Base-by-base conservation (phyloP, 768 basidiomycete genomes). In the Tylopilus vinaceipallidus region DNA sequence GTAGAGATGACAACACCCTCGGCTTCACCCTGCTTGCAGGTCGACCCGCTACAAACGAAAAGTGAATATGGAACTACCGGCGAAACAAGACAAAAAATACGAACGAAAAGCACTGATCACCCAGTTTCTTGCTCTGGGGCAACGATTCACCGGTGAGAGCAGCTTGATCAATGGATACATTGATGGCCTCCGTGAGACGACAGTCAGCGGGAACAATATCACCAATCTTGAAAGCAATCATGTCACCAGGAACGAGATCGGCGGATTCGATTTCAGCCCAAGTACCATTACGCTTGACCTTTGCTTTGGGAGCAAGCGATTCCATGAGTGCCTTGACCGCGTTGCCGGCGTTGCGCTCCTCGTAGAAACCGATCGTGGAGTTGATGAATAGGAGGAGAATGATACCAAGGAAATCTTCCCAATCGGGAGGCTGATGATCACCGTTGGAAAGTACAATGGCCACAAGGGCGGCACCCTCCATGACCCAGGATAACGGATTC, bases 281-380 rank as follows among this genome's bases (percentile, higher is more conserved):
- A 30, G 62, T 62, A 52, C 90, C 90, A 53, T 79, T 79, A 49
- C 95, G 94, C 75, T 83, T 91, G 66, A 92, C 91, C 72, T 88
- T 90, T 27, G 94, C 95, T 75, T 98, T 98, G 67, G 95, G 95
- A 6, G 95, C 95, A 53, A 98, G 89, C 2, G 95, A 97, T 67
- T 98, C 95, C 95, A 98, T 98, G 53, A 98, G 88, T 4, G 95
- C 95, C 75, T 95, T 97, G 76, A 98, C 95, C 23, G 95, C 95
- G 71, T 98, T 98, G 71, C 95, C 95, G 36, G 95, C 95, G 62
- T 92, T 93, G 47, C 84, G 82, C 72, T 98, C 95, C 71, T 98
- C 95, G 74, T 95, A 94, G 82, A 95, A 98, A 79, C 95, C 95
- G 63, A 98, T 98, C 36, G 84, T 75, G 3, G 95, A 97, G 82